These are phyloP conservation scores for Magnusiomyces tetraspermus DNA, from an alignment of 1,139 yeast genomes.

Conservation along the genomic window DNA sequence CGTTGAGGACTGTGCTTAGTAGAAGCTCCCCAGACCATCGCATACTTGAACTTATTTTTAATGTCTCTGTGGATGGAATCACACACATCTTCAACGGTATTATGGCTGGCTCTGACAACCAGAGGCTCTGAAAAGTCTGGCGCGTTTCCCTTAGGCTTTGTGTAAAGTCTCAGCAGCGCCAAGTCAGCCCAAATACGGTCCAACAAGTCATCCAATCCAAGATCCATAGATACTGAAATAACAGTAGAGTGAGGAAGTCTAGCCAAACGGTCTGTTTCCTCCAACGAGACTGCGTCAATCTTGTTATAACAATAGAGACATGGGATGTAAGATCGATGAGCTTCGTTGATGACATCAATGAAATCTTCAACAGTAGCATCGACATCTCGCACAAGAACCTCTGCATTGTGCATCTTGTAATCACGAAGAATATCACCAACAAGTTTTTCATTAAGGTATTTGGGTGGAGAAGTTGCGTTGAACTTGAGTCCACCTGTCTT, in stretches of 20 bases:
- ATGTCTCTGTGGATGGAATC: conserved; percentile 90
- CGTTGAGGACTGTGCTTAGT: conserved; percentile 98
- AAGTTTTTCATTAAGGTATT: conserved; percentile 76
- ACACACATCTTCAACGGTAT: conserved; percentile 92
- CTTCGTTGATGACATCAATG: conserved; percentile 87
- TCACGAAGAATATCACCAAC: conserved; percentile 72
- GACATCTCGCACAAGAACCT: conserved; percentile 63
- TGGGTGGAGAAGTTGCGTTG: conserved; percentile 86
- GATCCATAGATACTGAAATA: conserved; percentile 86
- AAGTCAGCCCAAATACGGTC: conserved; percentile 92
- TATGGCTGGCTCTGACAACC: conserved; percentile 70
- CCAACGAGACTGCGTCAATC: conserved; percentile 87
- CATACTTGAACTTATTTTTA: conserved; percentile 87
- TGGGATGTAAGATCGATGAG: conserved; percentile 85
- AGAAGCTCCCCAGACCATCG: conserved; percentile 82
- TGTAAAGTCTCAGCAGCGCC: conserved; percentile 85
- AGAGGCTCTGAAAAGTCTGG: conserved; percentile 96
- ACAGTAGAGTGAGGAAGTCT: conserved; percentile 96
- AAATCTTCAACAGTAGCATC: conserved; percentile 94
- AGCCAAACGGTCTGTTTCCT: conserved; percentile 66
- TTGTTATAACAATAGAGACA: conserved; percentile 90
- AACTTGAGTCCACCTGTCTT: conserved; percentile 93
- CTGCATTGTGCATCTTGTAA: conserved; percentile 88
- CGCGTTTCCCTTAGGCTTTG: conserved; percentile 88
- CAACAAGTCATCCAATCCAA: conserved; percentile 91